Evolutionary conservation across 768 basidiomycete species (phyloP).

Genomic region (Pulveroboletus sp.): DNA sequence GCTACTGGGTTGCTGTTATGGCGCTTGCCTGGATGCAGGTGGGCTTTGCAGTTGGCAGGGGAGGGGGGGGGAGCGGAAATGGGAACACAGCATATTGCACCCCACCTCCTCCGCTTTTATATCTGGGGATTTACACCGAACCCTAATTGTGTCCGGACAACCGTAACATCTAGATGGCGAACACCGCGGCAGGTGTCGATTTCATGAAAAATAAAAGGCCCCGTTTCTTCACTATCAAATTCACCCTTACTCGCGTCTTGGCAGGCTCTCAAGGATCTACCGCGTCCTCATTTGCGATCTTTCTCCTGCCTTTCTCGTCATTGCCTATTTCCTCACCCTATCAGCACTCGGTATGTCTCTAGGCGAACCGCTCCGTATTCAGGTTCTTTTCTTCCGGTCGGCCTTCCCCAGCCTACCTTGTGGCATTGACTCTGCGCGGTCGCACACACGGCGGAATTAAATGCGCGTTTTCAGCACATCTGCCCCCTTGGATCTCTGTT

Average conservation of each 20-base stretch:
- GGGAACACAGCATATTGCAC: constrained; percentile 13
- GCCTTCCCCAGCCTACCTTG: constrained; percentile 34
- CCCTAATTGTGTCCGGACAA: constrained; percentile 27
- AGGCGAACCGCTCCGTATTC: constrained; percentile 44
- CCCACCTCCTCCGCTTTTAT: constrained; percentile 24
- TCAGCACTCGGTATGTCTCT: constrained; percentile 39
- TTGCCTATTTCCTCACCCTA: constrained; percentile 32
- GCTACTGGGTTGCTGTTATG: constrained; percentile 1
- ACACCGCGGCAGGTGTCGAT: constrained; percentile 29
- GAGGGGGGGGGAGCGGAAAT: not conserved
- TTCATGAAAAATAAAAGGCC: constrained; percentile 26
- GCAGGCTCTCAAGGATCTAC: constrained; percentile 24
- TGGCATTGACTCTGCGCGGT: constrained; percentile 30
- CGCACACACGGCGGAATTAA: constrained; percentile 31
- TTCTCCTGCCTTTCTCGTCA: constrained; percentile 30
- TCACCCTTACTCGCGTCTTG: constrained; percentile 25
- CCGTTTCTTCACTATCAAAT: constrained; percentile 26
- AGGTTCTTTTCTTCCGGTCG: constrained; percentile 45
- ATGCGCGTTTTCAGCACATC: constrained; percentile 35
- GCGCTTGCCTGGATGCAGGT: not conserved
- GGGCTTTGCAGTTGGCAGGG: not conserved
- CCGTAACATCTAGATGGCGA: constrained; percentile 17
- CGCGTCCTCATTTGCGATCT: constrained; percentile 16
- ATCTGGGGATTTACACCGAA: constrained; percentile 24
- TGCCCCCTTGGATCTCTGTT: constrained; percentile 43